Evolutionary conservation across 192 early-diverging fungal species (phyloP).

Genomic region (Neocallimastix lanati): DNA sequence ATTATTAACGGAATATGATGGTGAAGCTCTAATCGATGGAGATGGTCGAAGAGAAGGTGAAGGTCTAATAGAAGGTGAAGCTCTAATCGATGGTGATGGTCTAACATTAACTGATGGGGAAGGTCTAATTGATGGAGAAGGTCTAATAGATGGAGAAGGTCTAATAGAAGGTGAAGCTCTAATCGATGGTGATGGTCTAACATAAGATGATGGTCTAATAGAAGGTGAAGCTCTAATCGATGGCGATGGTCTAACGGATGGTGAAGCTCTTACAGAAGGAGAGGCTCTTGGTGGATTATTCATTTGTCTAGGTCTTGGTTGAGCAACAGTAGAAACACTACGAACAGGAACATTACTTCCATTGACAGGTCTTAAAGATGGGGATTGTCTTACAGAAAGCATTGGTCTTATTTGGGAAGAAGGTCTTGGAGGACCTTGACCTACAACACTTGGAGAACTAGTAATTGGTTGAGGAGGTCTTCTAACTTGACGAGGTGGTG

Average conservation of each 20-base stretch:
- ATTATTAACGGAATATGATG: background rate
- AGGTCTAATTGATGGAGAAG: background rate
- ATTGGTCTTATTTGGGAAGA: background rate
- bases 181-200: background rate
- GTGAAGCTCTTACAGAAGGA: background rate
- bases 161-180: background rate
- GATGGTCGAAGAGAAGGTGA: background rate
- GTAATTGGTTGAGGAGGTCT: background rate
- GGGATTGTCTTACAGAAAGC: background rate
- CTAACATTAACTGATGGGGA: background rate
- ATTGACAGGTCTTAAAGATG: background rate
- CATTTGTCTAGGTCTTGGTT: background rate
- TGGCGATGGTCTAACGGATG: background rate
- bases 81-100: background rate
- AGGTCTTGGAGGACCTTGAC: background rate
- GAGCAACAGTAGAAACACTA: background rate
- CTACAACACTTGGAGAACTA: background rate
- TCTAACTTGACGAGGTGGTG: background rate
- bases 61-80: background rate
- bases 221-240: too few relatives aligned
- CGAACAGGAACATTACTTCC: too few relatives aligned
- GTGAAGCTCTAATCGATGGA: background rate
- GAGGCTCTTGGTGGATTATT: background rate
- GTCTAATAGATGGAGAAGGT: background rate
- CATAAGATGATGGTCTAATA: too few relatives aligned